phyloP scores from a whole-genome alignment of 495 filamentous ascomycete species.

The Podospora australis region DNA sequence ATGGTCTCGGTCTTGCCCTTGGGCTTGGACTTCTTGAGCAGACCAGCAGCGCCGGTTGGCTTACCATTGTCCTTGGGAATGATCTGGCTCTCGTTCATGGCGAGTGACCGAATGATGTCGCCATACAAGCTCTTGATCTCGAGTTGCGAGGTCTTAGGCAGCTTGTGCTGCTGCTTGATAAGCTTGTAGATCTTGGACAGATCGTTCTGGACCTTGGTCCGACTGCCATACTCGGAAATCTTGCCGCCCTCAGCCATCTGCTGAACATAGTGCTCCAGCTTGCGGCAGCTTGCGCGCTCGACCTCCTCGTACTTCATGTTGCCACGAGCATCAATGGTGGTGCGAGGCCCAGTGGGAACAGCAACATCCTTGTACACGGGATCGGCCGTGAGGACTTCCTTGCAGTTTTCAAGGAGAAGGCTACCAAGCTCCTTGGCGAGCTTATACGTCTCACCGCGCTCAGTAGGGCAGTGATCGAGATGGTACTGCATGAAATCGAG shows the following conservation, averaged over 20 bases:
- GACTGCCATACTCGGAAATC: slow-evolving; percentile 96
- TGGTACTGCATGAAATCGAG: slow-evolving; percentile 99
- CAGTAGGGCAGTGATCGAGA: slow-evolving; percentile 97
- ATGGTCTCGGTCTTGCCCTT: slow-evolving; percentile 93
- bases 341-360: slow-evolving; percentile 84
- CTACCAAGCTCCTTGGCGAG: slow-evolving; percentile 93
- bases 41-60: slow-evolving; percentile 33
- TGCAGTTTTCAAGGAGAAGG: slow-evolving; percentile 95
- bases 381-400: slow-evolving; percentile 72
- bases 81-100: slow-evolving; percentile 97
- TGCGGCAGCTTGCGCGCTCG: slow-evolving; percentile 83
- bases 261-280: slow-evolving; percentile 96
- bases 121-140: slow-evolving; percentile 93
- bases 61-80: slow-evolving; percentile 72
- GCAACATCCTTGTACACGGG: slow-evolving; percentile 95
- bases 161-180: slow-evolving; percentile 92
- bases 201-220: slow-evolving; percentile 95
- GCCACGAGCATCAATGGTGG: slow-evolving; percentile 80
- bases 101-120: slow-evolving; percentile 84
- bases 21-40: slow-evolving; percentile 65
- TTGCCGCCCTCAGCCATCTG: slow-evolving; percentile 99
- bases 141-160: slow-evolving; percentile 88
- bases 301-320: slow-evolving; percentile 85
- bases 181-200: slow-evolving; percentile 91
- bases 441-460: slow-evolving; percentile 93